Base-by-base conservation (phyloP, 2,329 filamentous ascomycete species). In the Aspergillus niger region DNA sequence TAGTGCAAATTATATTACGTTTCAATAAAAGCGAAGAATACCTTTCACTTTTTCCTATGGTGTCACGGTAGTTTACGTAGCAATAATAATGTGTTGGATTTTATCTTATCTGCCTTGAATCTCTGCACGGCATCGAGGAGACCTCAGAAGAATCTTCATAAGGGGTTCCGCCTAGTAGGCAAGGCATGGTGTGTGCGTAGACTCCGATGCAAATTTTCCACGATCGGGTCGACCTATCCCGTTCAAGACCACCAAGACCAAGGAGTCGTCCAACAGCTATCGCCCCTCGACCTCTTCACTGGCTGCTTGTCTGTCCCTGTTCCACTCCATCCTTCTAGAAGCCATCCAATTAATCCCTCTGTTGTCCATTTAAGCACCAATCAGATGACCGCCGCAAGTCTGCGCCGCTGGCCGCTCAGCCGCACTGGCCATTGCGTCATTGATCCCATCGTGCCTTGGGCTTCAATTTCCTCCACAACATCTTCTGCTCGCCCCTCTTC, bases 11-110 rank as follows among this genome's bases (percentile, higher is more conserved):
- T 74, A 69, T 74, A 73, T 71, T 74, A 60, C 66, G 67, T 70
- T 74, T 76, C 70, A 75, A 75, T 75, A 74, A 76, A 74, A 75
- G 73, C 74, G 73, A 70, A 69, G 66, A 73, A 75, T 74, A 73
- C 70, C 69, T 73, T 70, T 67, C 67, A 68, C 65, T 59, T 57
- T 51, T 64, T 30, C 48, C 32, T 39, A 24, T 43, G 17, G 39
- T 36, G 32, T 36, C 32, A 36, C 11, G 32, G 32, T 36, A 36
- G 32, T 36, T 36, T 36, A 36, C 32, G 32, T 36, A 36, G 32
- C 32, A 36, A 36, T 36, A 36, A 36, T 36, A 15, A 36, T 36
- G 32, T 36, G 11, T 36, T 36, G 32, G 32, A 36, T 36, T 36
- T 36, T 5, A 11, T 36, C 10, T 36, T 36, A 30, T 43, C 43